phyloP scores from a whole-genome alignment of 805 yeast species.

The Yarrowia sp. region DNA sequence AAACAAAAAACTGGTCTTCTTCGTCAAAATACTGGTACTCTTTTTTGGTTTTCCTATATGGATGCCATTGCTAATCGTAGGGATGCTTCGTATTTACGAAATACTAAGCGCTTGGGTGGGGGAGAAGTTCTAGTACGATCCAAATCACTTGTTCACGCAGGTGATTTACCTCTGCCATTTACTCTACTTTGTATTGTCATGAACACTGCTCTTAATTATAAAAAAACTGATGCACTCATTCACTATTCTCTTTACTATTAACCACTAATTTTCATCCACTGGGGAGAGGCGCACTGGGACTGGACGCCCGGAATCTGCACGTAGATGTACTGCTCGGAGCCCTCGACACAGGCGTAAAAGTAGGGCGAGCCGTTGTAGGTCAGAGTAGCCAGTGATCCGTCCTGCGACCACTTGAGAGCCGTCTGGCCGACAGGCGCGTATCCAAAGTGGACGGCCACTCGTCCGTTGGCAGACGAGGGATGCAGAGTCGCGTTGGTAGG shows the following conservation, averaged over 20 bases:
- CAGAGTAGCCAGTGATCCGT: conserved; percentile 5
- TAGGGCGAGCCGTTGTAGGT: conserved; percentile 27
- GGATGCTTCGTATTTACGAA: too few relatives aligned
- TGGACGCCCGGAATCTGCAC: background rate
- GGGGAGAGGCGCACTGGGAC: conserved; percentile 17
- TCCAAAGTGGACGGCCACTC: conserved; percentile 8
- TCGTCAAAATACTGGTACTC: too few relatives aligned
- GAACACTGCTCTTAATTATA: too few relatives aligned
- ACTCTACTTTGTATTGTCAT: too few relatives aligned
- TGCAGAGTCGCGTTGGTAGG: conserved; percentile 24
- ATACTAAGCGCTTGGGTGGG: too few relatives aligned
- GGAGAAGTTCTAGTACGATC: too few relatives aligned
- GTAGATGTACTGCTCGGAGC: conserved; percentile 17
- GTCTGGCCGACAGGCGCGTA: conserved; percentile 27
- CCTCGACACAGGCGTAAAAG: conserved; percentile 23
- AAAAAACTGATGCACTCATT: too few relatives aligned
- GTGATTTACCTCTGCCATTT: too few relatives aligned
- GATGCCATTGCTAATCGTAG: too few relatives aligned
- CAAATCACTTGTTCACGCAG: too few relatives aligned
- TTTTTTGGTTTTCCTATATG: too few relatives aligned
- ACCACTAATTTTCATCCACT: conserved; percentile 31
- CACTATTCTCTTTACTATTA: background rate
- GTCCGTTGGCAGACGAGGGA: conserved; percentile 7
- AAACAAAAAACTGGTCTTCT: too few relatives aligned
- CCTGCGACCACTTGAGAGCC: conserved; percentile 9